phyloP scores from a whole-genome alignment of 2,329 filamentous ascomycete species.

The Arachnomyces sp. region DNA sequence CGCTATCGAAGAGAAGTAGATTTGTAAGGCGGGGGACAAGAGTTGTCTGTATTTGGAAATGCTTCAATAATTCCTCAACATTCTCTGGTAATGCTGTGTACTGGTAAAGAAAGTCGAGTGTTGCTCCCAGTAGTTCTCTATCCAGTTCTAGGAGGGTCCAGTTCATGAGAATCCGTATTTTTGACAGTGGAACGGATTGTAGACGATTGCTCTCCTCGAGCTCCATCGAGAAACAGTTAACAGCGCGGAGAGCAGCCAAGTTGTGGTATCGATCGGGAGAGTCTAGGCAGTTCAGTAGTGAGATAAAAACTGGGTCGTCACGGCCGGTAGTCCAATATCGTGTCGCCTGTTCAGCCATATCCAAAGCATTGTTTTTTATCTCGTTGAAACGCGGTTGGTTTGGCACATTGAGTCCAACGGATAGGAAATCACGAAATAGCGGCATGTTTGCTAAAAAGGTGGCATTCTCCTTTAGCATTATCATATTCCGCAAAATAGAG shows the following conservation, averaged over 20 bases:
- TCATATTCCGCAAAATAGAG: slow-evolving; percentile 88
- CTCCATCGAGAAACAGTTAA: slow-evolving; percentile 83
- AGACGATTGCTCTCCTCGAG: slow-evolving; percentile 70
- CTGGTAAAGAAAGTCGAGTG: slow-evolving; percentile 90
- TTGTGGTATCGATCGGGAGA: slow-evolving; percentile 74
- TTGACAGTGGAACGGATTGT: slow-evolving; percentile 54
- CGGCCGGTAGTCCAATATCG: slow-evolving; percentile 66
- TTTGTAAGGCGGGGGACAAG: slow-evolving; percentile 72
- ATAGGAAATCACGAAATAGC: slow-evolving; percentile 70
- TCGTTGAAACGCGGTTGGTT: slow-evolving; percentile 63
- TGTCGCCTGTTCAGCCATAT: slow-evolving; percentile 85
- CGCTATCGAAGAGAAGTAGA: slow-evolving; percentile 67
- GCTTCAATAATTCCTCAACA: slow-evolving; percentile 60
- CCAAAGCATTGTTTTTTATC: slow-evolving; percentile 80
- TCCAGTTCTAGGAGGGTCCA: slow-evolving; percentile 50
- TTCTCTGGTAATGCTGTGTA: slow-evolving; percentile 83
- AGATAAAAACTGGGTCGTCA: slow-evolving; percentile 69
- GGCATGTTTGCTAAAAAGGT: slow-evolving; percentile 58
- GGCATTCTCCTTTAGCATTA: slow-evolving; percentile 85
- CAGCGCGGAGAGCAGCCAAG: slow-evolving; percentile 67
- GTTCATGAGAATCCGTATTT: slow-evolving; percentile 47
- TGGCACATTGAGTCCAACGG: slow-evolving; percentile 72
- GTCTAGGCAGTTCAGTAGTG: slow-evolving; percentile 50
- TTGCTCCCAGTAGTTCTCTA: slow-evolving; percentile 79
- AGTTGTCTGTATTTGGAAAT: slow-evolving; percentile 20